These are phyloP conservation scores for Amphicarpaea edgeworthii DNA, from an alignment of 306 rosid species.

Conservation along the genomic window DNA sequence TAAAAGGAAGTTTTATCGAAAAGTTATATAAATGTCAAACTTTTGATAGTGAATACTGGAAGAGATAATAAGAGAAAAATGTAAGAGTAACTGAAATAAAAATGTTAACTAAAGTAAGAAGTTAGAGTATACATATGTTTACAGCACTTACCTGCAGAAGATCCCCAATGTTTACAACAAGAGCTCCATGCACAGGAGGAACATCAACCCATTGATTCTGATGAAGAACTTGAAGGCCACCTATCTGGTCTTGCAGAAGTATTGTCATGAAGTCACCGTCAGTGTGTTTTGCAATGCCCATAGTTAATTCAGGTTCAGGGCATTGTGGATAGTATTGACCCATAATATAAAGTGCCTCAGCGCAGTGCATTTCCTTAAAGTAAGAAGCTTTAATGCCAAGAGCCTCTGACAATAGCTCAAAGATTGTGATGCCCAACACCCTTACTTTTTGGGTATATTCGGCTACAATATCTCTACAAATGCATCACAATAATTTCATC, in stretches of 20 bases:
- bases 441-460: conserved; percentile 51
- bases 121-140: neutral
- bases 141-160: conserved; percentile 34
- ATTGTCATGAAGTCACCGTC: conserved; percentile 51
- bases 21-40: neutral
- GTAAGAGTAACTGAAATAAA: too few species aligned
- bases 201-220: conserved; percentile 46
- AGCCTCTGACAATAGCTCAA: conserved; percentile 47
- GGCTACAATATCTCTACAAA: conserved; percentile 38
- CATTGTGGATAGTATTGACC: conserved; percentile 51
- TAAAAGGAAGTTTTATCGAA: neutral
- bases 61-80: neutral
- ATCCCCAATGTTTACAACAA: conserved; percentile 48
- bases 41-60: neutral
- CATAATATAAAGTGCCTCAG: neutral
- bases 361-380: conserved; percentile 36
- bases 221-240: conserved; percentile 59
- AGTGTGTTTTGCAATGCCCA: conserved; percentile 44
- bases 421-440: conserved; percentile 31
- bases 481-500: neutral
- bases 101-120: neutral
- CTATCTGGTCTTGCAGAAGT: conserved; percentile 57
- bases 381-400: conserved; percentile 38
- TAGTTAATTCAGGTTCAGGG: conserved; percentile 50
- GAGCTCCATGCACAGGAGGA: conserved; percentile 33